Evolutionary conservation across 495 filamentous ascomycete genomes (phyloP).

Genomic region (Thermothielavioides terrestris): DNA sequence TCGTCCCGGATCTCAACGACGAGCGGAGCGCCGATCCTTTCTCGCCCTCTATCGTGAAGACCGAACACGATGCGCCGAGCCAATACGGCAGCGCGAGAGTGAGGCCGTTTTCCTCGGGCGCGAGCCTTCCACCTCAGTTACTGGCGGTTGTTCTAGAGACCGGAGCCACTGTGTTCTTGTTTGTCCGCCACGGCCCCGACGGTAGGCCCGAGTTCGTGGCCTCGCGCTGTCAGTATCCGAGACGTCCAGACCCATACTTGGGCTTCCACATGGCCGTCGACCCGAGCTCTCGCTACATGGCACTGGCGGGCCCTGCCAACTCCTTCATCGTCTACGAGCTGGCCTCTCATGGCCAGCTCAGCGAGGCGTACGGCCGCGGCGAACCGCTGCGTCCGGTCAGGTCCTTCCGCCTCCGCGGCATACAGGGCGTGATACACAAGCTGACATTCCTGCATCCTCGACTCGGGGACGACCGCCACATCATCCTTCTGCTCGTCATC

Average conservation of each 20-base stretch:
- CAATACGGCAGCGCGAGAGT: slow-evolving; percentile 10
- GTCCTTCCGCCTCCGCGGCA: slow-evolving; percentile 45
- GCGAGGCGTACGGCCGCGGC: slow-evolving; percentile 27
- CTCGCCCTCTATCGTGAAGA: slow-evolving; percentile 16
- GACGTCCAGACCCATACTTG: slow-evolving; percentile 38
- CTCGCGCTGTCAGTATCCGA: slow-evolving; percentile 49
- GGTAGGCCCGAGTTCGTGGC: slow-evolving; percentile 51
- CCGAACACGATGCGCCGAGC: slow-evolving; percentile 24
- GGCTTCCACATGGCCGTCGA: slow-evolving; percentile 79
- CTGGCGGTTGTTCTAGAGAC: slow-evolving; percentile 63
- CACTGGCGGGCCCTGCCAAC: slow-evolving; percentile 34
- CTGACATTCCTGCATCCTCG: slow-evolving; percentile 80
- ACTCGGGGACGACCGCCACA: slow-evolving; percentile 51
- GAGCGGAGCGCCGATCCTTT: slow-evolving; percentile 10
- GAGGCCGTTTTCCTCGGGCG: not conserved
- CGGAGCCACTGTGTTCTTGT: slow-evolving; percentile 64
- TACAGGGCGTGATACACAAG: slow-evolving; percentile 69
- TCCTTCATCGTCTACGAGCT: slow-evolving; percentile 53
- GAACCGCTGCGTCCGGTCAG: slow-evolving; percentile 35
- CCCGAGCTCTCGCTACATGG: slow-evolving; percentile 49
- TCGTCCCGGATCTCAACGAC: slow-evolving; percentile 13
- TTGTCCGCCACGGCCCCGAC: slow-evolving; percentile 37
- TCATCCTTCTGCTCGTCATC: slow-evolving; percentile 69
- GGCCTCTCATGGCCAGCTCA: slow-evolving; percentile 41
- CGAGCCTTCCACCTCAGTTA: slow-evolving; percentile 59